Percentiles rank a stretch among this genome's conserved stretches.
Evolutionary conservation across 768 basidiomycete genomes (phyloP).

Genomic region (Pleurotus giganteus): DNA sequence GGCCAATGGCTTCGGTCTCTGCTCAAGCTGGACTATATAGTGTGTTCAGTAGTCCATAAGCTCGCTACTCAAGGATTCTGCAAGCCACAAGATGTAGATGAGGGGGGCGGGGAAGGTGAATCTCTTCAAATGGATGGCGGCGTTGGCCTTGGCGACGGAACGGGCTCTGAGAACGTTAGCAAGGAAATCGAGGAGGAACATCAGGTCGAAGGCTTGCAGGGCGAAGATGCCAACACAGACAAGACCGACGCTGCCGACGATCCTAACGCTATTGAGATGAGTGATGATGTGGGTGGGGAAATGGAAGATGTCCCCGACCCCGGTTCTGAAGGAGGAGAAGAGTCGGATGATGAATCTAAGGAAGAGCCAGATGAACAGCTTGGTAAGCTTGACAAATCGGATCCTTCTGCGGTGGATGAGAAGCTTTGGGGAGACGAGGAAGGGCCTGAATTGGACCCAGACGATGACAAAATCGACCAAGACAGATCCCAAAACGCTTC

Average conservation of each 20-base stretch:
- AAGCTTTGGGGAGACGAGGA: constrained; percentile 94
- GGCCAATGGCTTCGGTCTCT: constrained; percentile 69
- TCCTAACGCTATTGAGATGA: constrained; percentile 87
- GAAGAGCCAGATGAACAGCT: constrained; percentile 80
- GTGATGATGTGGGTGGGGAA: constrained; percentile 83
- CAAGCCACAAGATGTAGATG: constrained; percentile 74
- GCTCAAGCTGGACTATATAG: constrained; percentile 81
- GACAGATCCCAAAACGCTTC: constrained; percentile 54
- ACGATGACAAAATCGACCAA: constrained; percentile 56
- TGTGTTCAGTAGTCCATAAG: constrained; percentile 70
- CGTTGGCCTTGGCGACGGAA: constrained; percentile 85
- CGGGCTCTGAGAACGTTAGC: constrained; percentile 84
- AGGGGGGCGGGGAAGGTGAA: constrained; percentile 47
- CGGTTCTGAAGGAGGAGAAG: constrained; percentile 47
- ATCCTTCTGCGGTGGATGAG: constrained; percentile 87
- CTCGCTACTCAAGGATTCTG: constrained; percentile 91
- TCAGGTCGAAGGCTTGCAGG: constrained; percentile 91
- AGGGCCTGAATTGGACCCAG: constrained; percentile 50
- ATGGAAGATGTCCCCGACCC: constrained; percentile 81
- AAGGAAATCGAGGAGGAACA: constrained; percentile 95
- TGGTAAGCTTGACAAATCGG: constrained; percentile 77
- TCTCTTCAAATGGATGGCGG: constrained; percentile 60
- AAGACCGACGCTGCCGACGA: constrained; percentile 49
- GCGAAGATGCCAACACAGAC: constrained; percentile 51
- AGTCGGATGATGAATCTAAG: constrained; percentile 52